Evolutionary conservation across 805 yeast genomes (phyloP).

Genomic region (Nakazawaea ambrosiae): DNA sequence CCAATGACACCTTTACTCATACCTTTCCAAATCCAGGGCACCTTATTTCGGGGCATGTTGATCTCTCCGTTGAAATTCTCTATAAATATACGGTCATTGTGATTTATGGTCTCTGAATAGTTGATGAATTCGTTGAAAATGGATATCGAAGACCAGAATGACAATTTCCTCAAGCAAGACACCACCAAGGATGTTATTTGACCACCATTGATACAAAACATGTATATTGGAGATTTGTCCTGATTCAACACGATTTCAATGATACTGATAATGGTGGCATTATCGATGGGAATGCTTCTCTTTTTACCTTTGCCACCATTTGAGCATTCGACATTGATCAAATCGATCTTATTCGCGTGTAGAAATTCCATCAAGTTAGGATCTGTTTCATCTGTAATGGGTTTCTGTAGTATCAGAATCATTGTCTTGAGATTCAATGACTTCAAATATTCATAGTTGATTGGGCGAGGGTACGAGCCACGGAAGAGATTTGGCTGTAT

Average conservation of each 20-base stretch:
- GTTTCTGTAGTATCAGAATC: constrained; percentile 73
- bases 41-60: constrained; percentile 43
- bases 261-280: constrained; percentile 50
- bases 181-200: constrained; percentile 77
- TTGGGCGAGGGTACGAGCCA: constrained; percentile 81
- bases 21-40: constrained; percentile 63
- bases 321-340: constrained; percentile 63
- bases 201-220: constrained; percentile 89
- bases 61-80: constrained; percentile 70
- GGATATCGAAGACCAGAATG: constrained; percentile 85
- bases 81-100: constrained; percentile 77
- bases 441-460: constrained; percentile 61
- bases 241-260: constrained; percentile 56
- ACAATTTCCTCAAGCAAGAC: constrained; percentile 78
- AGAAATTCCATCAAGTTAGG: constrained; percentile 47
- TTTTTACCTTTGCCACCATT: constrained; percentile 73
- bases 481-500: constrained; percentile 68
- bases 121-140: constrained; percentile 80
- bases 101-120: constrained; percentile 69
- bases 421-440: constrained; percentile 64
- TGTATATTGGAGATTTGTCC: constrained; percentile 60
- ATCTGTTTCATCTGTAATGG: constrained; percentile 51
- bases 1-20: constrained; percentile 50
- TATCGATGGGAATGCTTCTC: constrained; percentile 74
- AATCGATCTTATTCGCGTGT: constrained; percentile 39